Evolutionary conservation across 495 filamentous ascomycete genomes (phyloP).

Genomic region (Evansstolkia leycettana): DNA sequence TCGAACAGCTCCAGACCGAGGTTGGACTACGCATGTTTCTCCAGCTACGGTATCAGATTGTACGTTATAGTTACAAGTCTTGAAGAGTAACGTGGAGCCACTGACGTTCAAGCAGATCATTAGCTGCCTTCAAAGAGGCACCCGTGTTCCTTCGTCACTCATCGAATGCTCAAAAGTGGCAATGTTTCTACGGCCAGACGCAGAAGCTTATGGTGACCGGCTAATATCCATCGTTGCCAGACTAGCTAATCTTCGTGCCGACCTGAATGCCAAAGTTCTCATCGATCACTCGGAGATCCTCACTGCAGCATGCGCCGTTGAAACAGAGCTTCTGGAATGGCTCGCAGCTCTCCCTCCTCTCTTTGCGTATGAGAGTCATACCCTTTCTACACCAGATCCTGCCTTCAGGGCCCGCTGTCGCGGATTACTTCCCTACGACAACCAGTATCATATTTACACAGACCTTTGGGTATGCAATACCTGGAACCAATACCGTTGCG

Average conservation of each 20-base stretch:
- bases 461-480: constrained; percentile 43
- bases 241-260: constrained; percentile 34
- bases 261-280: constrained; percentile 22
- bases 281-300: constrained; percentile 33
- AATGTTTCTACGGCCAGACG: constrained; percentile 21
- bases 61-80: constrained; percentile 8
- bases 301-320: constrained; percentile 32
- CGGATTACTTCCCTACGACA: constrained; percentile 29
- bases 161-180: constrained; percentile 22
- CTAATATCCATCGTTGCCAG: constrained; percentile 26
- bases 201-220: constrained; percentile 22
- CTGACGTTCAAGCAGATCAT: constrained; percentile 17
- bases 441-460: constrained; percentile 47
- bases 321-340: constrained; percentile 36
- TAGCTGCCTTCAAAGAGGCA: constrained; percentile 26
- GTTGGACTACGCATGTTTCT: constrained; percentile 46
- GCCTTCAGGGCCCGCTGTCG: constrained; percentile 12
- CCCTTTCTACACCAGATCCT: constrained; percentile 12
- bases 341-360: constrained; percentile 25
- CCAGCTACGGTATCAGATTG: constrained; percentile 39
- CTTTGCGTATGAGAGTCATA: constrained; percentile 19
- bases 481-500: constrained; percentile 54
- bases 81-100: no score
- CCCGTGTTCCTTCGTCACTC: constrained; percentile 21
- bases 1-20: constrained; percentile 40